Percentiles rank a stretch among this genome's conserved stretches.
These are phyloP conservation scores for Sordariomycetes sp. DNA, from an alignment of 2,329 filamentous ascomycete genomes.

Conservation along the genomic window DNA sequence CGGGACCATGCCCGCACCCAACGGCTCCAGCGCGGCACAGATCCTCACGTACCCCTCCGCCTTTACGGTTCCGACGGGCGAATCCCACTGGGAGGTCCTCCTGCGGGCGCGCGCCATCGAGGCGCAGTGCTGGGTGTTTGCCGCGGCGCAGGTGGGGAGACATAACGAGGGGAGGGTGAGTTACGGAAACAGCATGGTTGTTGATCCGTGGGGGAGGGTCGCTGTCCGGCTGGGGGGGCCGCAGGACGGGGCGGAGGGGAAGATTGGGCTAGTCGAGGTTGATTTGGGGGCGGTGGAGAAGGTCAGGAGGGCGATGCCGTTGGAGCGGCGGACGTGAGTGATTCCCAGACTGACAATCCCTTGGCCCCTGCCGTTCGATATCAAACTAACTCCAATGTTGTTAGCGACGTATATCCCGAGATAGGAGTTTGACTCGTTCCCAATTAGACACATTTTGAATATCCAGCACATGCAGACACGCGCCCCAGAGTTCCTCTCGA, in stretches of 20 bases:
- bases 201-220: slow-evolving; percentile 78
- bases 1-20: slow-evolving; percentile 6
- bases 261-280: slow-evolving; percentile 42
- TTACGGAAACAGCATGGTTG: slow-evolving; percentile 75
- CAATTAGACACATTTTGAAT: not conserved
- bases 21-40: slow-evolving; percentile 35
- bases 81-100: slow-evolving; percentile 73
- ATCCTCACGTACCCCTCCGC: slow-evolving; percentile 79
- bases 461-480: too few species aligned
- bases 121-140: slow-evolving; percentile 76
- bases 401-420: slow-evolving; percentile 3
- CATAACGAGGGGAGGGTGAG: slow-evolving; percentile 66
- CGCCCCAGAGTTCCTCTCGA: too few species aligned
- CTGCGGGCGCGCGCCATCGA: slow-evolving; percentile 75
- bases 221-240: slow-evolving; percentile 46
- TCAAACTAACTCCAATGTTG: not conserved
- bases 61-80: slow-evolving; percentile 77
- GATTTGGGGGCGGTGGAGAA: slow-evolving; percentile 31
- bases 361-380: not conserved
- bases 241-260: slow-evolving; percentile 23
- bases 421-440: not conserved
- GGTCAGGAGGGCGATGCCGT: slow-evolving; percentile 37
- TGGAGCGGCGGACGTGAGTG: slow-evolving; percentile 37
- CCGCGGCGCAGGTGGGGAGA: slow-evolving; percentile 60
- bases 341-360: not conserved